phyloP scores from a whole-genome alignment of 2,329 filamentous ascomycete genomes.

The Epichloe coenophiala region DNA sequence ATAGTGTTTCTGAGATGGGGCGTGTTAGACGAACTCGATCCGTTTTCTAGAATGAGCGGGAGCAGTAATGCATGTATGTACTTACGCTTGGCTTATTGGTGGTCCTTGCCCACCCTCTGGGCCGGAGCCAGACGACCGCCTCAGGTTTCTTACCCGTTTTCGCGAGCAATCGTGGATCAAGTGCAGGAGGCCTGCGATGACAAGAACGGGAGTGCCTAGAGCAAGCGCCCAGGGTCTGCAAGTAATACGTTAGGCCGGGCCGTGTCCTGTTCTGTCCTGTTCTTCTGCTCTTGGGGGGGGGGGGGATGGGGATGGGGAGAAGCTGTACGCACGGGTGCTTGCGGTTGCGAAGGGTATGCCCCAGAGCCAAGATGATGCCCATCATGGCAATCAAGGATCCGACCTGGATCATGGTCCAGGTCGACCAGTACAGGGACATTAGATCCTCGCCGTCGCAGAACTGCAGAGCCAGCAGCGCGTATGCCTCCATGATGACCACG shows the following conservation, averaged over 20 bases:
- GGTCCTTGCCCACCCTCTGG: constrained; percentile 16
- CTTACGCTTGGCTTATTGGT: constrained; percentile 32
- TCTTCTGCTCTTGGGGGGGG: too few relatives aligned
- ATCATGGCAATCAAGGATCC: constrained; percentile 44
- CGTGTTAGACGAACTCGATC: background rate
- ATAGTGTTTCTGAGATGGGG: constrained; percentile 21
- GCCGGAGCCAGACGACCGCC: constrained; percentile 11
- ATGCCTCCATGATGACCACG: constrained; percentile 41
- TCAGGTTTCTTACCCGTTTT: constrained; percentile 22
- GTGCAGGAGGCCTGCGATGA: constrained; percentile 40
- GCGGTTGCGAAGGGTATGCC: constrained; percentile 33
- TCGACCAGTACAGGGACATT: constrained; percentile 47
- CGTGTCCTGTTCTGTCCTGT: background rate
- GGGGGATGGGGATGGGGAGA: too few relatives aligned
- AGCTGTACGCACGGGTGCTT: constrained; percentile 33
- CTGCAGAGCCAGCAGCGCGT: constrained; percentile 37
- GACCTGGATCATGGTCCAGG: constrained; percentile 46
- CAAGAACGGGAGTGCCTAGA: constrained; percentile 44
- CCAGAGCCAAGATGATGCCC: constrained; percentile 40
- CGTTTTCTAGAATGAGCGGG: background rate
- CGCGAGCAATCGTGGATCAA: constrained; percentile 29
- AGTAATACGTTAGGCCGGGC: constrained; percentile 1
- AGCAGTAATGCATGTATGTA: background rate
- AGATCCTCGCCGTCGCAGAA: constrained; percentile 48
- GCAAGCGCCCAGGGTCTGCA: constrained; percentile 42